Conservation (phyloP, 345 rosid genomes). For the Hibiscus tridactylites region DNA sequence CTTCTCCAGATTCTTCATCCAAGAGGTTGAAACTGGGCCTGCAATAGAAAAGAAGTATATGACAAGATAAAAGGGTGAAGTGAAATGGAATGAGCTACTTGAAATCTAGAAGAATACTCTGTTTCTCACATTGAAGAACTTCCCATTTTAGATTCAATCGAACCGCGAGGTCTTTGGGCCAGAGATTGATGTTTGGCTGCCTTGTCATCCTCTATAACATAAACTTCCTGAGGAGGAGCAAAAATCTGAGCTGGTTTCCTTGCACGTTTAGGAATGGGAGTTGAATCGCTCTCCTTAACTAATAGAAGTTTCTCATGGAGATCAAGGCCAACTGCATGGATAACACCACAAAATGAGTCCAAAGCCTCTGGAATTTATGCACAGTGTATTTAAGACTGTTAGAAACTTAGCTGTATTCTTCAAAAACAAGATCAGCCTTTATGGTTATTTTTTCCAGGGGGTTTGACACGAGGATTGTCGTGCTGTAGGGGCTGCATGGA, state of each 20-base stretch:
- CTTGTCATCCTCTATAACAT: conserved; percentile 30
- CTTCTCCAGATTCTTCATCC: conserved; percentile 72
- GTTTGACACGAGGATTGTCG: conserved; percentile 40
- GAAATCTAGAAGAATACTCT: conserved; percentile 5
- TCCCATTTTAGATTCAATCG: conserved; percentile 17
- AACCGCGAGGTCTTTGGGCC: conserved; percentile 15
- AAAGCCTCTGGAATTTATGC: neutral
- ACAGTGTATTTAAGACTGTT: neutral
- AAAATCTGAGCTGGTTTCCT: conserved; percentile 31
- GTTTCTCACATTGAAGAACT: conserved; percentile 33
- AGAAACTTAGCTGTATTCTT: conserved; percentile 65
- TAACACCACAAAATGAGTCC: neutral
- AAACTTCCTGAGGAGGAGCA: conserved; percentile 31
- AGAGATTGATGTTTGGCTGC: conserved; percentile 22
- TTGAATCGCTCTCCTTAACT: conserved; percentile 30
- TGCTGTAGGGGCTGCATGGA: conserved; percentile 68
- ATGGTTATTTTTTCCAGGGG: conserved; percentile 50
- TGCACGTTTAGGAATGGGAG: conserved; percentile 19
- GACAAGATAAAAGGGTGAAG: neutral
- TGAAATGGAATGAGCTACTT: neutral
- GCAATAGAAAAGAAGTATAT: conserved; percentile 16
- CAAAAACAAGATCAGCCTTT: conserved; percentile 77
- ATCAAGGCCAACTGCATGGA: conserved; percentile 71
- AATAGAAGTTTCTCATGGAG: conserved; percentile 53
- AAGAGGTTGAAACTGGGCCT: conserved; percentile 93